These are phyloP conservation scores for Tolypocladium cylindrosporum DNA, from an alignment of 2,329 filamentous ascomycete species.

Conservation along the genomic window DNA sequence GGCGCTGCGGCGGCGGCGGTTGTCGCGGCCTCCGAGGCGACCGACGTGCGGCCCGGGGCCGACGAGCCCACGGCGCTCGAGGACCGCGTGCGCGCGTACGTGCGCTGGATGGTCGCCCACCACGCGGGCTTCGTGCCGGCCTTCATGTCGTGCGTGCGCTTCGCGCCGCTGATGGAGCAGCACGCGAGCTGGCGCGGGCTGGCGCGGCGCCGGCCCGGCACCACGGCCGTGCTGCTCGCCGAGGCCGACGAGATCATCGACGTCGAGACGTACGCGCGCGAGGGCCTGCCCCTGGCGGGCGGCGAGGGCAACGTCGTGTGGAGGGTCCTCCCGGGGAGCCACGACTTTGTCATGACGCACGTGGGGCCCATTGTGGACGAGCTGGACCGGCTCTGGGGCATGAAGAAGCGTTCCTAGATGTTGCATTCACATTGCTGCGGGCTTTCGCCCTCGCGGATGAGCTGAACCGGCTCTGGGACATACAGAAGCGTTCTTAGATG, in stretches of 20 bases:
- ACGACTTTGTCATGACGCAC: constrained; percentile 55
- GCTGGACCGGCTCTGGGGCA: constrained; percentile 38
- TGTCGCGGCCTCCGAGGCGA: constrained; percentile 29
- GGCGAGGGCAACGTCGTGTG: constrained; percentile 39
- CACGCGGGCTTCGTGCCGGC: constrained; percentile 49
- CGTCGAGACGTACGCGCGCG: constrained; percentile 34
- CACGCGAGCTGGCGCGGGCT: constrained; percentile 40
- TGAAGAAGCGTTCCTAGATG: constrained; percentile 1
- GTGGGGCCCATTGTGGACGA: constrained; percentile 30
- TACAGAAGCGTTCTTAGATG: constrained; percentile 1
- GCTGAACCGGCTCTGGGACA: constrained; percentile 38
- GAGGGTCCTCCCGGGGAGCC: constrained; percentile 41
- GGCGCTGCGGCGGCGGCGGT: too few relatives aligned
- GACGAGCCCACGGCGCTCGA: constrained; percentile 27
- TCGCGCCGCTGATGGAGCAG: constrained; percentile 43
- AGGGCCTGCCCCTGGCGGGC: constrained; percentile 40
- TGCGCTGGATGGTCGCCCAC: constrained; percentile 47
- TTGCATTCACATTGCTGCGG: not conserved
- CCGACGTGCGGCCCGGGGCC: constrained; percentile 10
- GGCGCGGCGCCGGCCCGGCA: constrained; percentile 27
- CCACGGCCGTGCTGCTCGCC: constrained; percentile 43
- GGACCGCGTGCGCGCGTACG: constrained; percentile 35
- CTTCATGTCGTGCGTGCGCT: constrained; percentile 47
- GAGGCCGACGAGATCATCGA: constrained; percentile 42
- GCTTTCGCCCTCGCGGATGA: constrained; percentile 24